phyloP scores from a whole-genome alignment of 495 filamentous ascomycete species.

The Penicillium pancosmium region DNA sequence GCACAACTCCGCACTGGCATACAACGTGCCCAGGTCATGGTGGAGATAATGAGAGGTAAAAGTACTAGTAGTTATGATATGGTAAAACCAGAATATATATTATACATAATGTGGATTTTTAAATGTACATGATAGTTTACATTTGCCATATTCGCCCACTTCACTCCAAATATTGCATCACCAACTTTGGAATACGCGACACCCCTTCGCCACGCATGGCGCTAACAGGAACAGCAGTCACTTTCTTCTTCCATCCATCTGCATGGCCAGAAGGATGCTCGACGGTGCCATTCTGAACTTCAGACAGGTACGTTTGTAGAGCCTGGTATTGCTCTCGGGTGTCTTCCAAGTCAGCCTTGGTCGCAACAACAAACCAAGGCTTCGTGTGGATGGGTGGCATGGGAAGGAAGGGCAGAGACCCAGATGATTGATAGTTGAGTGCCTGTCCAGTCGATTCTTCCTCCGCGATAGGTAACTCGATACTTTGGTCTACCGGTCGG shows the following conservation, averaged over 20 bases:
- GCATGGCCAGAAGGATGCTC: constrained; percentile 72
- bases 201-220: constrained; percentile 86
- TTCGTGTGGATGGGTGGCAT: constrained; percentile 76
- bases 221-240: constrained; percentile 80
- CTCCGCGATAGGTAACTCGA: constrained; percentile 24
- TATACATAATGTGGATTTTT: neutral
- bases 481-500: constrained; percentile 2
- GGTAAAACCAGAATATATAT: too few species aligned
- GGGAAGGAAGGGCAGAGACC: constrained; percentile 35
- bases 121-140: neutral
- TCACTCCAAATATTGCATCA: constrained; percentile 69
- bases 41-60: too few species aligned
- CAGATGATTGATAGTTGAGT: constrained; percentile 13
- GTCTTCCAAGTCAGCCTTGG: constrained; percentile 83
- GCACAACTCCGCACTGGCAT: too few species aligned
- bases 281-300: constrained; percentile 56
- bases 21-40: too few species aligned
- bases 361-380: constrained; percentile 96
- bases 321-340: constrained; percentile 76
- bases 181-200: constrained; percentile 73
- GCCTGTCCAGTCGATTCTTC: constrained; percentile 15
- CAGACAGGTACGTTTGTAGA: constrained; percentile 68
- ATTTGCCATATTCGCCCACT: neutral
- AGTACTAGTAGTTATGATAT: too few species aligned
- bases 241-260: constrained; percentile 65